Base-by-base conservation (phyloP, 441 rosid genomes). In the Populus hybrid region DNA sequence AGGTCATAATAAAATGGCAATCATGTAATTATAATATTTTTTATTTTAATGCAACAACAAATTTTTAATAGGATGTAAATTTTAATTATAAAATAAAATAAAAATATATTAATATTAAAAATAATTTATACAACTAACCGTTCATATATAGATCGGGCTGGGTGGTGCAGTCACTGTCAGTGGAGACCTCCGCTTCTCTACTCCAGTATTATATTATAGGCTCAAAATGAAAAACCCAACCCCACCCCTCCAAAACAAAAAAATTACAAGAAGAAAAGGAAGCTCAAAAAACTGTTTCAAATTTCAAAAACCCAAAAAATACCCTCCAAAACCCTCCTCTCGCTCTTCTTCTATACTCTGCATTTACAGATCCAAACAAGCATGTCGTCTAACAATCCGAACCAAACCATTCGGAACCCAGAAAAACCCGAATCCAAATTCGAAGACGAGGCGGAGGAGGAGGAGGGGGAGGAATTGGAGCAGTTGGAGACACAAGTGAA, bases 401-500 rank as follows among this genome's bases (percentile, higher is more conserved):
- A 72, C 19, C 16, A 21, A 2, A 75, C 9, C 46, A n/a, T 70
- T 73, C 75, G 76, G 72, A 79, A 21, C 72, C 16, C 82, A n/a
- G 84, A 72, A 11, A 85, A 69, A 23, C 14, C 71, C 59, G 89
- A 82, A 36, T 61, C 82, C 19, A 78, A 75, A 61, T 11, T 34
- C 32, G 83, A 46, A 35, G 69, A 63, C 1, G 32, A 30, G 32
- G 84, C 74, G 5, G 88, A 86, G 21, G 82, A 80, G 67, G 87
- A 82, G 81, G 75, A 84, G 32, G 30, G 3, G 80, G 82, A 73
- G 67, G 94, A 90, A 42, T 77, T 89, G 73, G 86, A 87, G 81
- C 73, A 80, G 76, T 79, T 91, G 80, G 88, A 87, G 76, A 67
- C 79, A 5, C 91, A 91, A 53, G 89, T 86, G 75, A 79, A 84